Conservation (phyloP, 2,329 filamentous ascomycete species). For the Zalaria sp. region DNA sequence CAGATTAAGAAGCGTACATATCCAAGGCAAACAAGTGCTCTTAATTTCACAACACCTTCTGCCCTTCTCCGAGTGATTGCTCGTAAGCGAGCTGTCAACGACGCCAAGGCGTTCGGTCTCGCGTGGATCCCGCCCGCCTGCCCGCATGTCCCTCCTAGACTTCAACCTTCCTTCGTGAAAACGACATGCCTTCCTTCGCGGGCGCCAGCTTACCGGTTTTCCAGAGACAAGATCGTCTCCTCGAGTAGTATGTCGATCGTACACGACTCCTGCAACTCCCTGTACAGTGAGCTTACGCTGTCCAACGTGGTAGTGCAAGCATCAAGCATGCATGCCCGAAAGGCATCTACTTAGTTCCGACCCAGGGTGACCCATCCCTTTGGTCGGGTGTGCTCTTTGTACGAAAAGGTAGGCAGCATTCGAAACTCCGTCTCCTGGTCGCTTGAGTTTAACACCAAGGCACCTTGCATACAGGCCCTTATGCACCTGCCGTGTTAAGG, state of each 20-base stretch:
- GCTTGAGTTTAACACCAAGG: neutral
- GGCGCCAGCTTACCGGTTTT: neutral
- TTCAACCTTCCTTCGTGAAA: no score
- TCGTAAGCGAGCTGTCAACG: no score
- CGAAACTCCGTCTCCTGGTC: neutral
- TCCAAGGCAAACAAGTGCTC: no score
- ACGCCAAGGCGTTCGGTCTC: no score
- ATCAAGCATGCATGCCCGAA: constrained; percentile 54
- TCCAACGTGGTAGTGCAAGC: constrained; percentile 2
- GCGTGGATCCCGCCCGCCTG: no score
- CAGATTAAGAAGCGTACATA: no score
- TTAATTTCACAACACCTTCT: no score
- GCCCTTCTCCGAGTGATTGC: no score
- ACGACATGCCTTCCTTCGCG: neutral
- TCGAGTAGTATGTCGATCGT: constrained; percentile 2
- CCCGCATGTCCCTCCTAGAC: no score
- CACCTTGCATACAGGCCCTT: constrained; percentile 58
- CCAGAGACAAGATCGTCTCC: neutral
- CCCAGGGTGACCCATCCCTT: constrained; percentile 62
- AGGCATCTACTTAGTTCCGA: constrained; percentile 75
- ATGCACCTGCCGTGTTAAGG: constrained; percentile 71
- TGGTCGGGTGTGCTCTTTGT: constrained; percentile 93
- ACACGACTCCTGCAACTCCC: neutral
- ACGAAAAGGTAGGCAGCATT: constrained; percentile 51
- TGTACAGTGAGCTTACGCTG: neutral